Percentiles rank a stretch among this genome's conserved stretches.
Evolutionary conservation across 1,139 yeast genomes (phyloP).

Genomic region (Blastobotrys illinoisensis): DNA sequence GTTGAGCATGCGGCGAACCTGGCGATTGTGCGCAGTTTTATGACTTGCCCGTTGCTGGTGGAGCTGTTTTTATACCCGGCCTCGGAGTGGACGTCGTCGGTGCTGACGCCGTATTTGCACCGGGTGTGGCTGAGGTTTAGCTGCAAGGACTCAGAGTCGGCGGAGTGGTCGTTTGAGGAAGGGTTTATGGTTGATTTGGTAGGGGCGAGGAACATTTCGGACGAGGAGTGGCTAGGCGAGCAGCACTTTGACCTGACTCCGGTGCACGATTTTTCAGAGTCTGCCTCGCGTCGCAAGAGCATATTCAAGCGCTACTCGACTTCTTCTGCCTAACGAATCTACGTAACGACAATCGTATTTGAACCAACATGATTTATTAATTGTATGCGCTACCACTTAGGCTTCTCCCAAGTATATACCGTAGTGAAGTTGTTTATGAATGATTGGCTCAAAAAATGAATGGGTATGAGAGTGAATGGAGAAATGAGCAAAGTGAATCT

Average conservation of each 20-base stretch:
- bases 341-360: too few species aligned
- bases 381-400: too few species aligned
- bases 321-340: background rate
- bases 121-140: background rate
- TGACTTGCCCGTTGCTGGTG: background rate
- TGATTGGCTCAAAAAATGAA: too few species aligned
- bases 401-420: too few species aligned
- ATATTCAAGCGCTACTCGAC: background rate
- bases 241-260: background rate
- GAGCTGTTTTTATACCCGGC: conserved; percentile 3
- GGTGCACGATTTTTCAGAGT: background rate
- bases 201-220: background rate
- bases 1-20: conserved; percentile 1
- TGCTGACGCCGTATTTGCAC: background rate
- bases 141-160: conserved; percentile 1
- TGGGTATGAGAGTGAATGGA: too few species aligned
- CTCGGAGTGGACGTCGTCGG: conserved; percentile 1
- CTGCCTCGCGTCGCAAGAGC: background rate
- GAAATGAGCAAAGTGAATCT: too few species aligned
- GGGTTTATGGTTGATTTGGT: background rate
- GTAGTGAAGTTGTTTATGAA: too few species aligned
- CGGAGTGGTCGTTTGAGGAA: background rate
- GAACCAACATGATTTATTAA: too few species aligned
- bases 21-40: conserved; percentile 4
- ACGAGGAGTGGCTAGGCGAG: background rate